Base-by-base conservation (phyloP, 345 rosid genomes). In the Aquilaria yunnanensis region DNA sequence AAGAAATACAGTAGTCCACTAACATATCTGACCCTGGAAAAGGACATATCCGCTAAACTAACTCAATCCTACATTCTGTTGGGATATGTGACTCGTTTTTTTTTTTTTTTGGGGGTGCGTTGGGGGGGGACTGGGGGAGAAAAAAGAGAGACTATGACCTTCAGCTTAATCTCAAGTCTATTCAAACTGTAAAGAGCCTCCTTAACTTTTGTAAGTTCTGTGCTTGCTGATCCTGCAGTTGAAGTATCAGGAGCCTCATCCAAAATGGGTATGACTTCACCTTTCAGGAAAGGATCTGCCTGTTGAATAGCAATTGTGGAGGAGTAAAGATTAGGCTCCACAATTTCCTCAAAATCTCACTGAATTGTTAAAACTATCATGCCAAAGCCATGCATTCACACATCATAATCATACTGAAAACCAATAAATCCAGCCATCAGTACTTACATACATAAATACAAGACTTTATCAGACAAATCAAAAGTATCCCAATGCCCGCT, bases 241-340 rank as follows among this genome's bases (percentile, higher is more conserved):
- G 74, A 52, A 57, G 61, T 51, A 48, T 66, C 78, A 61, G 51
- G 49, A 75, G 29, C 64, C 14, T 34, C 13, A 66, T 87, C 94
- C 66, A 71, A 78, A 59, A 76, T 52, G 13, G 97, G 84, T 47
- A 69, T 68, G 74, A 90, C 84, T 68, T 83, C 83, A n/a, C 97
- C 97, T 62, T 70, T 72, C 78, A 80, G 76, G 75, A 80, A 90
- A 61, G 92, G 92, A 65, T 80, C 90, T 73, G 88, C 85, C 97
- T 81, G 91, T 16, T 72, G 64, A 62, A 51, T 48, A 56, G 46
- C n/a, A 57, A 60, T 32, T 31, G 23, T 58, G 64, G 55, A 31
- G 2, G 23, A 23, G 14, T 16, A 51, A 63, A 61, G 6, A 12
- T 41, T 50, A 30, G 43, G 9, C 12, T 43, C 48, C 59, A 48